phyloP scores from a whole-genome alignment of 2,329 filamentous ascomycete genomes.

The Zymoseptoria crescenta region DNA sequence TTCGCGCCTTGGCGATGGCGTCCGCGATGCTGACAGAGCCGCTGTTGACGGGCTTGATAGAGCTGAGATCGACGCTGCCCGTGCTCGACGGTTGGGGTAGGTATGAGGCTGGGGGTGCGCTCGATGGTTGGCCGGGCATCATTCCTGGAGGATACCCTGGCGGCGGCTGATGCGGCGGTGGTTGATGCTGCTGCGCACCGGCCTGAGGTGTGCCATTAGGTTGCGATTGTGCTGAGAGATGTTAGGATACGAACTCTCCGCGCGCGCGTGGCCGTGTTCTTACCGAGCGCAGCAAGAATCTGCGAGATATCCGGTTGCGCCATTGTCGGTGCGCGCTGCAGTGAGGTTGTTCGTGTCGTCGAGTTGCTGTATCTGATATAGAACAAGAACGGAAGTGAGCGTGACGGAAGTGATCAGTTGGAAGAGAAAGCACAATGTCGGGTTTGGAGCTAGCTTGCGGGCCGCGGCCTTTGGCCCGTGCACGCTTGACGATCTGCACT shows the following conservation, averaged over 20 bases:
- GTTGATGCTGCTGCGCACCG: constrained; percentile 40
- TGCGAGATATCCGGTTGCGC: constrained; percentile 43
- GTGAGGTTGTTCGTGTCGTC: not conserved
- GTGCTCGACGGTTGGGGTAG: constrained; percentile 63
- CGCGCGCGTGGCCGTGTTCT: constrained; percentile 8
- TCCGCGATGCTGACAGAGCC: constrained; percentile 78
- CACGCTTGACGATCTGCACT: too few species aligned
- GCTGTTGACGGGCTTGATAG: constrained; percentile 69
- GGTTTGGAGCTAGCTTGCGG: not conserved
- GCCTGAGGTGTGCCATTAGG: constrained; percentile 25
- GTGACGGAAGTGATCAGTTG: constrained; percentile 1
- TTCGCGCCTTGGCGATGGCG: constrained; percentile 75
- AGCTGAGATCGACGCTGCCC: constrained; percentile 71
- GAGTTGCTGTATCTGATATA: not conserved
- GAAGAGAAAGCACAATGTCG: constrained; percentile 2
- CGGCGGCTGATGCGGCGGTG: constrained; percentile 29
- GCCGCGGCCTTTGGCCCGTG: not conserved
- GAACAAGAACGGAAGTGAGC: not conserved
- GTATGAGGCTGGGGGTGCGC: constrained; percentile 24
- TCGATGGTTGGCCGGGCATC: constrained; percentile 32
- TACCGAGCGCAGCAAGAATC: constrained; percentile 46
- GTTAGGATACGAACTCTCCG: constrained; percentile 5
- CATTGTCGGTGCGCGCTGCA: constrained; percentile 28
- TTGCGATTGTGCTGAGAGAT: constrained; percentile 40
- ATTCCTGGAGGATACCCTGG: constrained; percentile 35